Evolutionary conservation across 441 rosid species (phyloP).

Genomic region (Macaranga tanarius): DNA sequence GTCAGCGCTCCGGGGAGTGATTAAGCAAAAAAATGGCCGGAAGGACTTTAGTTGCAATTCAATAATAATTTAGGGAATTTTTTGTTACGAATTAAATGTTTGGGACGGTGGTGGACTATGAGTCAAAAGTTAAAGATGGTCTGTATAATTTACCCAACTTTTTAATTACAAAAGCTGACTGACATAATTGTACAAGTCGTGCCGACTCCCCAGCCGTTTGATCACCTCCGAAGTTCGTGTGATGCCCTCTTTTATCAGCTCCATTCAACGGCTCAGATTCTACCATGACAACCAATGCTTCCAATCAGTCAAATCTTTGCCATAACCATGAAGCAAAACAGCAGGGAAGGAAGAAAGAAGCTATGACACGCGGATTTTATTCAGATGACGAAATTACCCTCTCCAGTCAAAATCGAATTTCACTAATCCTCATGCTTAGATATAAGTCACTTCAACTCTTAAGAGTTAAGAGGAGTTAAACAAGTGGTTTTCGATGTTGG

Average conservation of each 20-base stretch:
- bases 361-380: neutral
- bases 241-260: neutral
- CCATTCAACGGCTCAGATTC: conserved; percentile 1
- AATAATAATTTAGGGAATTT: too few relatives aligned
- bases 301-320: conserved; percentile 19
- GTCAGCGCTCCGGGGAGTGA: too few relatives aligned
- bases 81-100: too few relatives aligned
- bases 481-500: too few relatives aligned
- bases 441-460: conserved; percentile 7
- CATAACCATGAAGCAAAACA: conserved; percentile 1
- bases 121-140: too few relatives aligned
- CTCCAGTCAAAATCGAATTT: conserved; percentile 29
- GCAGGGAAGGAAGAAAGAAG: neutral
- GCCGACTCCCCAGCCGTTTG: conserved; percentile 28
- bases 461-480: neutral
- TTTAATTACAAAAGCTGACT: too few relatives aligned
- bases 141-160: too few relatives aligned
- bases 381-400: conserved; percentile 18
- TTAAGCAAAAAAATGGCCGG: too few relatives aligned
- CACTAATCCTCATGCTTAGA: conserved; percentile 22
- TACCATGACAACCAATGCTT: neutral
- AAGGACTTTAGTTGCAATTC: too few relatives aligned
- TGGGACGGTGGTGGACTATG: too few relatives aligned
- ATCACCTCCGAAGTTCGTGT: neutral
- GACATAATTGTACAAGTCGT: neutral